These are phyloP conservation scores for Salix udensis DNA, from an alignment of 345 rosid species.

Conservation along the genomic window DNA sequence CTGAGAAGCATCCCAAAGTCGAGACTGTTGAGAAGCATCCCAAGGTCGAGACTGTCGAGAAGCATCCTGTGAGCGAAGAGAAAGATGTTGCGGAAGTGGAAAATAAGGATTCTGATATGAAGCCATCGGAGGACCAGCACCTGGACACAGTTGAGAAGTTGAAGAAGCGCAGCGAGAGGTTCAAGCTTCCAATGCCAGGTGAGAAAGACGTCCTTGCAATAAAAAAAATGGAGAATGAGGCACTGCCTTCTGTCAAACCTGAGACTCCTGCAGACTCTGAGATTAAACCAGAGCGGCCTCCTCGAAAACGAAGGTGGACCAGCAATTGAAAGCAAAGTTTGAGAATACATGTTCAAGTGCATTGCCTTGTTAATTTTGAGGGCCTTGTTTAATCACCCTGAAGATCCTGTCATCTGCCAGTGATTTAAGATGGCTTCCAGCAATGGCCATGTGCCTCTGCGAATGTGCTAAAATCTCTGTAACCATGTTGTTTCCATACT, in stretches of 20 bases:
- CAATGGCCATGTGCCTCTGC: conserved; percentile 18
- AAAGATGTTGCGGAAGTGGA: conserved; percentile 46
- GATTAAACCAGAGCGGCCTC: conserved; percentile 83
- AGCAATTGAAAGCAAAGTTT: conserved; percentile 40
- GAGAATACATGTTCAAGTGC: not conserved
- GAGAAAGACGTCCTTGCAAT: conserved; percentile 54
- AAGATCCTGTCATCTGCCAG: conserved; percentile 2
- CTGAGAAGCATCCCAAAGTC: conserved; percentile 33
- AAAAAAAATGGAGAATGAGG: conserved; percentile 65
- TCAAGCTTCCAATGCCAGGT: conserved; percentile 86
- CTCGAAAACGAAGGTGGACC: conserved; percentile 87
- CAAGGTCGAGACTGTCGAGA: conserved; percentile 33
- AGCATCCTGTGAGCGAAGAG: conserved; percentile 40
- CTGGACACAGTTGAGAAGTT: conserved; percentile 91
- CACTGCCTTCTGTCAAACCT: conserved; percentile 44
- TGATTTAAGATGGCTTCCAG: conserved; percentile 14
- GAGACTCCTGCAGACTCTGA: conserved; percentile 61
- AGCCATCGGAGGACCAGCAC: conserved; percentile 61
- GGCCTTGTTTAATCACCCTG: conserved; percentile 1
- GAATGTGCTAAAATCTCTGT: conserved; percentile 13
- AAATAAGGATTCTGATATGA: conserved; percentile 50
- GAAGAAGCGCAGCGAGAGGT: conserved; percentile 97
- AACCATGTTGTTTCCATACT: conserved; percentile 16
- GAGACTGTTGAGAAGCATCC: conserved; percentile 39
- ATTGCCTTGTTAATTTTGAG: conserved; percentile 1